A percentile compares a stretch with the other conserved stretches of the same genome.
Conservation (phyloP, 495 filamentous ascomycete species). For the Trichocladium uniseriatum region DNA sequence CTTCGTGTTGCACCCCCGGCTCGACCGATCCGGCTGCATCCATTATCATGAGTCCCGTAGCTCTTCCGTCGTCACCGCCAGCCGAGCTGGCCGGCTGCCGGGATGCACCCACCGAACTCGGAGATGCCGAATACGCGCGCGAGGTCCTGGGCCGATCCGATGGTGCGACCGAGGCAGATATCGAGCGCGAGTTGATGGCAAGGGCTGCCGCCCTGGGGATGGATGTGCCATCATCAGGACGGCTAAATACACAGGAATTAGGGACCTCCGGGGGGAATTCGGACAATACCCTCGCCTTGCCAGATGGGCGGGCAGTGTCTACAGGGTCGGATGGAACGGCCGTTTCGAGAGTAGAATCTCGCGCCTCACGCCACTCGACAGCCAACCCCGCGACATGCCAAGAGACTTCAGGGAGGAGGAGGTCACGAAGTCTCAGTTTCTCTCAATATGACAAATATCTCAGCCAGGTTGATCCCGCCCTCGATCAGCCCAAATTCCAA, state of each 20-base stretch:
- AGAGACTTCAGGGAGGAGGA: constrained; percentile 21
- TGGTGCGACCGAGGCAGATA: constrained; percentile 30
- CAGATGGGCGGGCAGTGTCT: constrained; percentile 15
- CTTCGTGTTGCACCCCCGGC: too few species aligned
- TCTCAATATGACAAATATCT: constrained; percentile 46
- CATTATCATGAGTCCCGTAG: constrained; percentile 4
- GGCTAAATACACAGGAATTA: constrained; percentile 10
- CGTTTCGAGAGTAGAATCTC: constrained; percentile 6
- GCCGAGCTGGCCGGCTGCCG: constrained; percentile 3
- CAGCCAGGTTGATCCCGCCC: constrained; percentile 30
- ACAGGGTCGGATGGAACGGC: constrained; percentile 14
- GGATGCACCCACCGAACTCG: constrained; percentile 27
- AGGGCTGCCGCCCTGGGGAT: constrained; percentile 38
- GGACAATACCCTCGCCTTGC: constrained; percentile 21
- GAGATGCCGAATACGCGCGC: constrained; percentile 32
- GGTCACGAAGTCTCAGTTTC: constrained; percentile 38
- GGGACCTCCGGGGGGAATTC: constrained; percentile 24
- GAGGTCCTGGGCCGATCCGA: constrained; percentile 36
- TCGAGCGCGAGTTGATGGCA: constrained; percentile 29
- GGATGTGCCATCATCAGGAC: constrained; percentile 18
- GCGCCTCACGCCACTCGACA: constrained; percentile 13
- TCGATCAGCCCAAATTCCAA: constrained; percentile 30
- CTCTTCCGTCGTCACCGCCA: constrained; percentile 9
- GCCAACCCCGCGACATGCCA: constrained; percentile 16
- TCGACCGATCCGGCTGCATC: background rate